A percentile compares a stretch with the other conserved stretches of the same genome.
Evolutionary conservation across 23 red algal species (phyloP).

Genomic region (Gracilaria gracilis): DNA sequence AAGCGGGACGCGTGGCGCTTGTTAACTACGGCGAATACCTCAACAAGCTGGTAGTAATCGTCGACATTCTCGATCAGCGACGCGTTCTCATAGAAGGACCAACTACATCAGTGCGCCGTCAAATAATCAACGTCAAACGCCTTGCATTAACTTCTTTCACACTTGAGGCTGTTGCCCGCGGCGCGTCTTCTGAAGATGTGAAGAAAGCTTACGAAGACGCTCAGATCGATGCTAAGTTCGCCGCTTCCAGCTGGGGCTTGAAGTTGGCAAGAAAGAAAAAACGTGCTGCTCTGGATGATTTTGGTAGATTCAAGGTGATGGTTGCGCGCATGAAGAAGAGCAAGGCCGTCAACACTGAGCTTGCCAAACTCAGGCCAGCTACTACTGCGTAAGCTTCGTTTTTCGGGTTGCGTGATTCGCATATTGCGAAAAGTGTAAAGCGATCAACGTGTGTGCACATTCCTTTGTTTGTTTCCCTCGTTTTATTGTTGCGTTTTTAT

Average conservation of each 20-base stretch:
- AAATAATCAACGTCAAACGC: conserved; percentile 84
- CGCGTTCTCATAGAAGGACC: conserved; percentile 85
- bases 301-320: conserved; percentile 98
- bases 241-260: conserved; percentile 81
- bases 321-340: conserved; percentile 84
- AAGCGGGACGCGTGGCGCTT: conserved; percentile 87
- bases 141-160: conserved; percentile 82
- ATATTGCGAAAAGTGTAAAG: not conserved
- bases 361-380: conserved; percentile 46
- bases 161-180: conserved; percentile 73
- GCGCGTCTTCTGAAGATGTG: conserved; percentile 50
- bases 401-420: not conserved
- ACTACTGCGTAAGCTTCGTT: conserved; percentile 5
- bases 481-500: not conserved
- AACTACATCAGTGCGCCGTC: conserved; percentile 52
- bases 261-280: conserved; percentile 80
- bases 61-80: conserved; percentile 93
- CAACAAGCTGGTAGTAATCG: conserved; percentile 88
- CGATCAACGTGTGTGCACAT: not conserved
- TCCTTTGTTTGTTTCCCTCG: not conserved
- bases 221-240: conserved; percentile 65
- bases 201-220: conserved; percentile 64
- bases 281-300: conserved; percentile 82
- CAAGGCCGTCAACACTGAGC: conserved; percentile 56
- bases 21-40: conserved; percentile 81